Evolutionary conservation across 2,329 filamentous ascomycete genomes (phyloP).

Genomic region (Claviceps fusiformis): DNA sequence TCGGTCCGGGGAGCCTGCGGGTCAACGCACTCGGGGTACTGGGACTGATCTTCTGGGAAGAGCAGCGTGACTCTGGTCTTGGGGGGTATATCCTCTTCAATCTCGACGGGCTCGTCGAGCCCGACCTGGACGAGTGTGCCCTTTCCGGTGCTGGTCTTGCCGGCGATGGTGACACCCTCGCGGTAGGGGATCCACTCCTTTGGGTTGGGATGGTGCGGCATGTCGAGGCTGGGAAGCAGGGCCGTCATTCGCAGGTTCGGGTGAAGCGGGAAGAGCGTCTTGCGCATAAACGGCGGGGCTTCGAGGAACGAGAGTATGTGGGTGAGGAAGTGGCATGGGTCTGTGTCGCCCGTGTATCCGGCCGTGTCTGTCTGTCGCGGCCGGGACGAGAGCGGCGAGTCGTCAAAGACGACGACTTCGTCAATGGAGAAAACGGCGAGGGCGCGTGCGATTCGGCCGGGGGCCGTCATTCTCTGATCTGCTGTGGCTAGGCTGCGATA

Average conservation of each 20-base stretch:
- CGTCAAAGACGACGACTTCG: conserved; percentile 72
- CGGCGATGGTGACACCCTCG: conserved; percentile 55
- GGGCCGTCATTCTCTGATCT: conserved; percentile 61
- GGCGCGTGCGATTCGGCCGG: conserved; percentile 66
- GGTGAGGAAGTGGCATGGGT: conserved; percentile 67
- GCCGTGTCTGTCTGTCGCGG: conserved; percentile 34
- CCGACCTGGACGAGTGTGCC: conserved; percentile 47
- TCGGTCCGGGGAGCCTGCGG: conserved; percentile 59
- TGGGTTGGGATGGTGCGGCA: conserved; percentile 68
- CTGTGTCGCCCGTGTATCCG: conserved; percentile 53
- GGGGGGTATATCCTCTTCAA: conserved; percentile 49
- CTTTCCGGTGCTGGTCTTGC: conserved; percentile 25
- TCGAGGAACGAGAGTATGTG: conserved; percentile 74
- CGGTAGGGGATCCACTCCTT: conserved; percentile 70
- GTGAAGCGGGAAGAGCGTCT: conserved; percentile 62
- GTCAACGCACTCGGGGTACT: conserved; percentile 44
- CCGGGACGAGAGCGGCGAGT: conserved; percentile 37
- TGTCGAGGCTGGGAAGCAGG: conserved; percentile 62
- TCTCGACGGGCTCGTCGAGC: conserved; percentile 38
- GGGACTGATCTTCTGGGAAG: conserved; percentile 28
- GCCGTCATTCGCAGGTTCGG: conserved; percentile 64
- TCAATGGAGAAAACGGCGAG: conserved; percentile 74
- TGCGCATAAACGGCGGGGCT: conserved; percentile 69
- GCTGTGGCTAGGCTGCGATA: conserved; percentile 48
- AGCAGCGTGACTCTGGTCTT: conserved; percentile 66